Evolutionary conservation across 179 eudicot genomes (phyloP), one percentile per base, ranked within the genome.

Genomic region (Heliamphora pulchella): DNA sequence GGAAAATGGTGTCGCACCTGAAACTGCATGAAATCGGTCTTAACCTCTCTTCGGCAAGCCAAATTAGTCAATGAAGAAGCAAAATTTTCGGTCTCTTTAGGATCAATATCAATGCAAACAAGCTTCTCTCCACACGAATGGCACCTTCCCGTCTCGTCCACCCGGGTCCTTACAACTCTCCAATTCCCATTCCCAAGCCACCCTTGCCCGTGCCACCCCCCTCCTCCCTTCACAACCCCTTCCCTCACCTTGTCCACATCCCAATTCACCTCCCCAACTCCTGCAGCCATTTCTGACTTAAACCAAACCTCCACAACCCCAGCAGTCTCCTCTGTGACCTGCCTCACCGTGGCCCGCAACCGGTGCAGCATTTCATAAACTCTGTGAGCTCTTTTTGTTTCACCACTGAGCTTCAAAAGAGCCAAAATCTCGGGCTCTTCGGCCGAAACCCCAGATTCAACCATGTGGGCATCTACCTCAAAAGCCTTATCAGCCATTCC

Each of bases 191-290:
- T 91, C 65, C 98, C 98, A 70, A 96, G 86, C 99, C 99, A 96
- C 77, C 99, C 99, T 84, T 91, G 90, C 20, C 97, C 98, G 70
- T 96, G 98, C 95, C 98, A 96, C 59, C 99, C 98, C 20, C 99
- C 99, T 20, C 99, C 99, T 50, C 97, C 94, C 77, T 83, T 90
- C 74, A 84, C 64, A 71, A 89, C 85, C 79, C 93, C 98, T 82
- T 87, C 91, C 87, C 80, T 92, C 75, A 96, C 96, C 82, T 84
- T 92, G 2, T 15, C 75, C 58, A 78, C 88, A 85, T 94, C 96
- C 97, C 97, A 91, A 46, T 86, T 80, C 83, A 82, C 90, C 48
- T 48, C 78, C 87, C 98, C 99, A 82, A 90, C 88, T 72, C 83
- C 81, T 10, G 78, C 81, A 9, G 91, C 94, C 77, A 20, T 72